Conservation (phyloP, 352 stramenopile species). For the Phytophthora syringae region DNA sequence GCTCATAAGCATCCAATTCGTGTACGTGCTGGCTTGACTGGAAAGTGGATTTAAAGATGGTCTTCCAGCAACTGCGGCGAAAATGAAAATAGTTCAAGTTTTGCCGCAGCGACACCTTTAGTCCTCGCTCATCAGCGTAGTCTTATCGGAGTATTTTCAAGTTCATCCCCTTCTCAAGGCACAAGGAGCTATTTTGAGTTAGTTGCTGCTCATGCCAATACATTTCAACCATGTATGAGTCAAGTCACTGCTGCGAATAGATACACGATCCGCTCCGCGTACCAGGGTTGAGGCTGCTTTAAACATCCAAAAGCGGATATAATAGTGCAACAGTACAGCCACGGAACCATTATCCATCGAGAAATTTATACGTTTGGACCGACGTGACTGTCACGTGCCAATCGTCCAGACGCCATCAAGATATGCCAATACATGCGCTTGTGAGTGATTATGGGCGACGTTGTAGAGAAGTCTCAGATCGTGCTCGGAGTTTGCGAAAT, state of each 20-base stretch:
- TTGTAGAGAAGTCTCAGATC: conserved; percentile 30
- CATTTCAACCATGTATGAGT: too few relatives aligned
- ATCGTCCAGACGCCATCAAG: conserved; percentile 26
- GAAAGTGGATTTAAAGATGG: background rate
- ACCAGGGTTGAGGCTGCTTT: too few relatives aligned
- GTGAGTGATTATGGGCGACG: conserved; percentile 21
- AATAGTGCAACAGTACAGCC: too few relatives aligned
- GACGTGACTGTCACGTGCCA: background rate
- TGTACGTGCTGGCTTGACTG: background rate
- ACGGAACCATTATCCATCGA: too few relatives aligned
- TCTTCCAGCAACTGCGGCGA: background rate
- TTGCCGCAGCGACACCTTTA: conserved; percentile 30
- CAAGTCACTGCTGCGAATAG: too few relatives aligned
- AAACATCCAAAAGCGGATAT: too few relatives aligned
- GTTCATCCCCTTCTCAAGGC: background rate
- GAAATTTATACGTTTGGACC: too few relatives aligned
- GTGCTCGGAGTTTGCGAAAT: conserved; percentile 1
- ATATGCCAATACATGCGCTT: conserved; percentile 32
- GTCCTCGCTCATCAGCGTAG: background rate
- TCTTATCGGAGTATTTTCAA: conserved; percentile 26
- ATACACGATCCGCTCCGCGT: too few relatives aligned
- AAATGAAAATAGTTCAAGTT: conserved; percentile 19
- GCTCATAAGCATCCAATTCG: conserved; percentile 11
- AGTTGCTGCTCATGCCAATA: background rate
- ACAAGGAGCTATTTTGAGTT: conserved; percentile 16